Base-by-base conservation (phyloP, 306 rosid species). In the Vigna unguiculata region DNA sequence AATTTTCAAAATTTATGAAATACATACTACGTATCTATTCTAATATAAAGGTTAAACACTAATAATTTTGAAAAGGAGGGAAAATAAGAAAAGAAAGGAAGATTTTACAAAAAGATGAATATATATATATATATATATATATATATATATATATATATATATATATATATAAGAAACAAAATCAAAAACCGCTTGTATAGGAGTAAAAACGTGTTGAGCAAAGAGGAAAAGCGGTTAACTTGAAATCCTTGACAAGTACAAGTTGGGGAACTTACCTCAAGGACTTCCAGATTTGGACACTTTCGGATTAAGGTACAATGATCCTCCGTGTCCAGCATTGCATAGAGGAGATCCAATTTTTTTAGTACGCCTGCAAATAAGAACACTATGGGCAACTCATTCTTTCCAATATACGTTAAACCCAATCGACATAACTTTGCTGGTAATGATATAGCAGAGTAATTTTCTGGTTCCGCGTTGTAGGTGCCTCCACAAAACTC, bases 401-500 rank as follows among this genome's bases (percentile, higher is more conserved):
- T 90, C 83, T 78, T 86, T 62, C 93, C 96, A 80, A 94, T 77
- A 78, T 89, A 90, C 4, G 95, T 82, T 63, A 90, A 88, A 80
- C 97, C 97, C 87, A 94, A 67, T 30, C 79, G 87, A 67, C 88
- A 81, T 68, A 94, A 64, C 70, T 75, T 90, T 58, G 77, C 85
- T 11, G 98, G 98, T 48, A 94, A 80, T 2, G 91, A 15, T 51
- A 92, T 71, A 72, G 22, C 74, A 17, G 82, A 3, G 83, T 94
- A 94, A 16, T 0, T 82, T 9, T 90, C 96, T 0, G 93, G 80
- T 46, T 84, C 83, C 28, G 80, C 86, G 60, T 80, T 90, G 88
- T 90, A 90, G 67, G 90, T 85, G 41, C 93, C 98, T 49, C 98
- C 98, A 67, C 93, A 92, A 82, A 92, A 90, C 74, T 92, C 98